phyloP scores from a whole-genome alignment of 2,329 filamentous ascomycete species.

The Penicillium capsulatum region DNA sequence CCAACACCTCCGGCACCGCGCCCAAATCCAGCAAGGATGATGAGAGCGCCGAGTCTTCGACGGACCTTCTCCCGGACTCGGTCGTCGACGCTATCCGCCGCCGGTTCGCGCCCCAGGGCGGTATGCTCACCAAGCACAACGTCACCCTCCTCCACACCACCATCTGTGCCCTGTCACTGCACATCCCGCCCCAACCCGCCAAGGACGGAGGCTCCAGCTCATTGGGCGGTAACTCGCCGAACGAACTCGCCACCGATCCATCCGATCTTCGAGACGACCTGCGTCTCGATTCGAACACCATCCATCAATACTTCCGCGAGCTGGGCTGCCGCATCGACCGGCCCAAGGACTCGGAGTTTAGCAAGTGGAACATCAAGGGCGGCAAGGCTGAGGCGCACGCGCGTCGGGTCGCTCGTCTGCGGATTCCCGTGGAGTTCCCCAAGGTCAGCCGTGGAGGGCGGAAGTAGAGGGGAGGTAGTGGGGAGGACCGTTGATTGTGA shows the following conservation, averaged over 20 bases:
- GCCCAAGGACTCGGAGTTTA: conserved; percentile 40
- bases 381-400: conserved; percentile 56
- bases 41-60: conserved; percentile 7
- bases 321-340: conserved; percentile 44
- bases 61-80: conserved; percentile 32
- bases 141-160: conserved; percentile 44
- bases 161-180: conserved; percentile 45
- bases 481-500: too few relatives aligned
- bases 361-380: conserved; percentile 49
- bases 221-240: conserved; percentile 34
- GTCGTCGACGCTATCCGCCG: conserved; percentile 41
- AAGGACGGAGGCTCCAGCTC: conserved; percentile 35
- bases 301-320: conserved; percentile 44
- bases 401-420: conserved; percentile 62
- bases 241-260: conserved; percentile 42
- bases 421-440: conserved; percentile 77
- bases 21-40: conserved; percentile 17
- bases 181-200: conserved; percentile 42
- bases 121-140: conserved; percentile 36
- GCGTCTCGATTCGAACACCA: conserved; percentile 33
- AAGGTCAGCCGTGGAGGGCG: conserved; percentile 50
- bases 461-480: too few relatives aligned
- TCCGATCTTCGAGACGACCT: conserved; percentile 45
- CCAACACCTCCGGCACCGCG: conserved; percentile 19
- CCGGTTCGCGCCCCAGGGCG: conserved; percentile 39